phyloP scores from a whole-genome alignment of 2,329 filamentous ascomycete genomes.

The Dactylonectria estremocensis region DNA sequence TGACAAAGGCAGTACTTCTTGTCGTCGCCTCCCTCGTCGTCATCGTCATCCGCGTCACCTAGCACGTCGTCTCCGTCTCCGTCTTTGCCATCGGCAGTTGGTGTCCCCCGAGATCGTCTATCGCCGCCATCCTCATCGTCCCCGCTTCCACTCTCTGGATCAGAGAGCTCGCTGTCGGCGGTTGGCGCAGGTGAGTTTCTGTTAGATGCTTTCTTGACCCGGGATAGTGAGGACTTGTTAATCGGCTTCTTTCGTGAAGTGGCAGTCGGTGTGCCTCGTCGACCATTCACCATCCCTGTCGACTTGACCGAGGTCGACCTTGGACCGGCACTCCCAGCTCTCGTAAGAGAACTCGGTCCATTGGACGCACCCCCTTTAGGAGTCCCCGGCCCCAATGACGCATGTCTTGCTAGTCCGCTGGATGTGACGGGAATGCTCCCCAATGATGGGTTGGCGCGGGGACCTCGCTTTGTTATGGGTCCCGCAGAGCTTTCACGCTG shows the following conservation, averaged over 20 bases:
- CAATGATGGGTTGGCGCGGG: conserved; percentile 63
- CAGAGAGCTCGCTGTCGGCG: conserved; percentile 76
- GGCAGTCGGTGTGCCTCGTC: conserved; percentile 65
- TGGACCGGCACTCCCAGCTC: conserved; percentile 74
- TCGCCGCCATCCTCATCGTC: conserved; percentile 64
- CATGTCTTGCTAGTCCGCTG: conserved; percentile 73
- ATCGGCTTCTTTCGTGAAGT: conserved; percentile 64
- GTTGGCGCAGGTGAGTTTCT: conserved; percentile 76
- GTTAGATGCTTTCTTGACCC: conserved; percentile 71
- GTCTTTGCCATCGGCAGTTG: conserved; percentile 55
- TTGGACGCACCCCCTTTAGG: conserved; percentile 62
- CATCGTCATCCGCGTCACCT: conserved; percentile 69
- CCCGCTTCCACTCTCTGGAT: conserved; percentile 71
- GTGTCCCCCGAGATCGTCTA: conserved; percentile 52
- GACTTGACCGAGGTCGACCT: conserved; percentile 65
- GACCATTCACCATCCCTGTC: conserved; percentile 54
- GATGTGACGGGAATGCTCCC: conserved; percentile 66
- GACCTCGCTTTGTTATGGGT: conserved; percentile 69
- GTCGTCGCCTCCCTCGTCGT: conserved; percentile 82
- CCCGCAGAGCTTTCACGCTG: conserved; percentile 73
- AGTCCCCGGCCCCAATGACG: conserved; percentile 75
- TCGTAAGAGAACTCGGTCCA: conserved; percentile 55
- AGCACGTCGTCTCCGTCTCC: conserved; percentile 68
- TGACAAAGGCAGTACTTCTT: conserved; percentile 89
- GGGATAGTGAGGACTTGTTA: conserved; percentile 74